These are phyloP conservation scores for Leccinum broughii DNA, from an alignment of 768 basidiomycete genomes.

Conservation along the genomic window DNA sequence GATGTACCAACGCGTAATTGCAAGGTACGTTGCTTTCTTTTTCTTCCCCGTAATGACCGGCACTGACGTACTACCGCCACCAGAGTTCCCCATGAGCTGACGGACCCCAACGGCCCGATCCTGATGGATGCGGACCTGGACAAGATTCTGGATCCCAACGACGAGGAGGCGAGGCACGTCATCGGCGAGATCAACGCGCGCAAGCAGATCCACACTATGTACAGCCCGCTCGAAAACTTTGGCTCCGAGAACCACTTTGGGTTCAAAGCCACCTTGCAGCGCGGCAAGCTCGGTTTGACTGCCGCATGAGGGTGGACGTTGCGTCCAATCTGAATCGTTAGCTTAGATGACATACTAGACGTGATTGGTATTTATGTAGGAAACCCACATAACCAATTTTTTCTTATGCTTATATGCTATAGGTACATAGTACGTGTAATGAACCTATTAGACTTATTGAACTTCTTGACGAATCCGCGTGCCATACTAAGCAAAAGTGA, in stretches of 20 bases:
- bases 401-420: no score
- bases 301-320: no score
- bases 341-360: no score
- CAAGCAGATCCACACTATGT: background rate
- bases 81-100: background rate
- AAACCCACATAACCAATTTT: no score
- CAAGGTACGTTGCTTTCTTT: background rate
- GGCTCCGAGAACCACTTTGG: background rate
- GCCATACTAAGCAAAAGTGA: no score
- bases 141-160: background rate
- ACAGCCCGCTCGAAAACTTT: background rate
- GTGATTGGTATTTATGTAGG: no score
- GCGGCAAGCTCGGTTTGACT: background rate
- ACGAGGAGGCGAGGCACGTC: background rate
- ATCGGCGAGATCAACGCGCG: background rate
- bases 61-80: background rate
- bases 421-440: no score
- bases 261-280: background rate
- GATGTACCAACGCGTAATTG: background rate
- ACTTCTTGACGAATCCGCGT: no score
- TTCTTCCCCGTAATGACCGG: background rate
- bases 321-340: no score
- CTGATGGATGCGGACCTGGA: background rate
- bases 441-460: no score
- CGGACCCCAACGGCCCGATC: background rate